Conservation (phyloP, 2,329 filamentous ascomycete species). For the Neofusicoccum ribis region DNA sequence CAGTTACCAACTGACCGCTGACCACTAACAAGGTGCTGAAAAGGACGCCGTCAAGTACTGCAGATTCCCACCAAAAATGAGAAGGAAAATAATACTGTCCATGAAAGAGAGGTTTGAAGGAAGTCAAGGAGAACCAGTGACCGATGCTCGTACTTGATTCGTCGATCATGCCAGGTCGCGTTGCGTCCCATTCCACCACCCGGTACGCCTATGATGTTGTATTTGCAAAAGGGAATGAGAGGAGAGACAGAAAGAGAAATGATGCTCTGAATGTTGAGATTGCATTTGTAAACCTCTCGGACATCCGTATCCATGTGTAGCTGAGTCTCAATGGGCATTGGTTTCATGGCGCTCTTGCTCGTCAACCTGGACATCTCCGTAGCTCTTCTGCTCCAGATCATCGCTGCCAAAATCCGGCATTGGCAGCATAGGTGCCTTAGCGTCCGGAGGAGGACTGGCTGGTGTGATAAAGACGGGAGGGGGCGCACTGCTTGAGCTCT, state of each 20-base stretch:
- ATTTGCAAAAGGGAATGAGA: background rate
- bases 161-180: too few relatives aligned
- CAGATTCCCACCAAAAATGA: too few relatives aligned
- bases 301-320: background rate
- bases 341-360: background rate
- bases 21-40: background rate
- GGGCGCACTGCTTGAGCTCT: conserved; percentile 12
- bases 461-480: conserved; percentile 3
- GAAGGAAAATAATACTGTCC: too few relatives aligned
- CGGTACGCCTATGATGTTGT: background rate
- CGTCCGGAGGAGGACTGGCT: conserved; percentile 1
- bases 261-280: background rate
- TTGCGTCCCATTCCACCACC: background rate
- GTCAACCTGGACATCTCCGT: background rate
- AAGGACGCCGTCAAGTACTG: background rate
- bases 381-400: background rate
- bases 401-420: conserved; percentile 9
- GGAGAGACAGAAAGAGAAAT: background rate
- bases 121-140: background rate
- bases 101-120: background rate
- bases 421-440: background rate
- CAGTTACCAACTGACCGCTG: background rate
- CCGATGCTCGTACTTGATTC: background rate
- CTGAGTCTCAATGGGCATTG: background rate
- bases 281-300: background rate